Conservation (phyloP, 73 alveolate genomes). For the Paramecium caudatum region DNA sequence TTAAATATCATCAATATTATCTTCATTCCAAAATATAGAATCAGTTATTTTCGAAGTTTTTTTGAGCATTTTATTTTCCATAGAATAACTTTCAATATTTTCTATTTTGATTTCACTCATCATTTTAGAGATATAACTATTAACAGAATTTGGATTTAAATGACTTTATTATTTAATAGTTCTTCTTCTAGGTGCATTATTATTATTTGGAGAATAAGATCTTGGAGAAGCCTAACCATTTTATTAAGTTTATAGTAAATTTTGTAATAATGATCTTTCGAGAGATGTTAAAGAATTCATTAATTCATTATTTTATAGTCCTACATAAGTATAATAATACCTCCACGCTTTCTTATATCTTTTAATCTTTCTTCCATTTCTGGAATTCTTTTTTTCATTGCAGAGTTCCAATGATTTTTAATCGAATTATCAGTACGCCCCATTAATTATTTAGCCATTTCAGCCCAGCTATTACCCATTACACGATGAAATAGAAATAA, state of each 20-base stretch:
- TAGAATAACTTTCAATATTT: conserved; percentile 43
- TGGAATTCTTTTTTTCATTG: conserved; percentile 86
- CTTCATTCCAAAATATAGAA: conserved; percentile 71
- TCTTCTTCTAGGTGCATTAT: conserved; percentile 76
- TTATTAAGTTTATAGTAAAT: background rate
- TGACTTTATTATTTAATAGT: conserved; percentile 57
- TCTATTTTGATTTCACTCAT: conserved; percentile 61
- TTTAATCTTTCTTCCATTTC: conserved; percentile 67
- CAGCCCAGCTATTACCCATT: conserved; percentile 97
- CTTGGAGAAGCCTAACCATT: conserved; percentile 60
- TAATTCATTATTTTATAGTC: conserved; percentile 92
- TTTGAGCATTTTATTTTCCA: conserved; percentile 54
- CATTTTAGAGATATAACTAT: conserved; percentile 51
- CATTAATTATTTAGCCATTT: conserved; percentile 87
- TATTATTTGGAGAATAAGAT: conserved; percentile 53
- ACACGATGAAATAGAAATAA: conserved; percentile 92
- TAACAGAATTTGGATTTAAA: conserved; percentile 46
- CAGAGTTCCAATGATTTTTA: conserved; percentile 95
- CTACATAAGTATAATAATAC: conserved; percentile 52
- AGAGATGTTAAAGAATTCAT: conserved; percentile 44
- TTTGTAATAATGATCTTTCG: background rate
- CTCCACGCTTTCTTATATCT: conserved; percentile 26
- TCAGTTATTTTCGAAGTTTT: conserved; percentile 53
- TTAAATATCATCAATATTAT: conserved; percentile 57
- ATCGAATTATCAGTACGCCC: conserved; percentile 96